Percentiles rank a stretch among this genome's conserved stretches.
Evolutionary conservation across 768 basidiomycete genomes (phyloP).

Genomic region (Phaffia tasmanica): DNA sequence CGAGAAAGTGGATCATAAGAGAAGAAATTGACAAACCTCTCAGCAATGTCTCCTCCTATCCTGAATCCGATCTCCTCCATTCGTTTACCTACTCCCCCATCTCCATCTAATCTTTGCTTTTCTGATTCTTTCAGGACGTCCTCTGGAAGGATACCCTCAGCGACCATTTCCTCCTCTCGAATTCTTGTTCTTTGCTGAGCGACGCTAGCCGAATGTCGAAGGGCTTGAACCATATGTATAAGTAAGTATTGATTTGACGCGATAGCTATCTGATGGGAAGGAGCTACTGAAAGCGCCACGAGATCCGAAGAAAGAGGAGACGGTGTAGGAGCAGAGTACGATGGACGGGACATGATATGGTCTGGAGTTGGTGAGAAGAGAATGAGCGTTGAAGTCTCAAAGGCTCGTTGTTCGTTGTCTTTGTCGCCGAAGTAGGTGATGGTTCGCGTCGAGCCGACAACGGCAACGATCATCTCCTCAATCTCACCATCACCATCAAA

Average conservation of each 20-base stretch:
- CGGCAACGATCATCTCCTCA: not conserved
- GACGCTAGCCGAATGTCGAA: constrained; percentile 61
- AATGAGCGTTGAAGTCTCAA: too few species aligned
- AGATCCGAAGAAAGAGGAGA: constrained; percentile 31
- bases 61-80: constrained; percentile 75
- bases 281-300: constrained; percentile 31
- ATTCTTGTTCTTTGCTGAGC: constrained; percentile 57
- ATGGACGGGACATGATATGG: not conserved
- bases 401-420: not conserved
- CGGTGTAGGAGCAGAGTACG: not conserved
- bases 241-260: constrained; percentile 52
- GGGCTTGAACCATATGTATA: constrained; percentile 63
- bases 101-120: constrained; percentile 55
- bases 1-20: not conserved
- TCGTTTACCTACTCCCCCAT: constrained; percentile 55
- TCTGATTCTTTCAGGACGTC: constrained; percentile 39
- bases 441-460: not conserved
- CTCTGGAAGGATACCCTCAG: constrained; percentile 53
- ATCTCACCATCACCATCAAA: too few species aligned
- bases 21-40: constrained; percentile 49
- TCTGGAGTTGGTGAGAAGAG: not conserved
- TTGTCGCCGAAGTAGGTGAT: not conserved
- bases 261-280: constrained; percentile 34
- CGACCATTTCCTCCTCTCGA: constrained; percentile 66
- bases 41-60: constrained; percentile 74